A percentile compares a stretch with the other conserved stretches of the same genome.
phyloP scores from a whole-genome alignment of 345 rosid species.

The Hibiscus trionum region DNA sequence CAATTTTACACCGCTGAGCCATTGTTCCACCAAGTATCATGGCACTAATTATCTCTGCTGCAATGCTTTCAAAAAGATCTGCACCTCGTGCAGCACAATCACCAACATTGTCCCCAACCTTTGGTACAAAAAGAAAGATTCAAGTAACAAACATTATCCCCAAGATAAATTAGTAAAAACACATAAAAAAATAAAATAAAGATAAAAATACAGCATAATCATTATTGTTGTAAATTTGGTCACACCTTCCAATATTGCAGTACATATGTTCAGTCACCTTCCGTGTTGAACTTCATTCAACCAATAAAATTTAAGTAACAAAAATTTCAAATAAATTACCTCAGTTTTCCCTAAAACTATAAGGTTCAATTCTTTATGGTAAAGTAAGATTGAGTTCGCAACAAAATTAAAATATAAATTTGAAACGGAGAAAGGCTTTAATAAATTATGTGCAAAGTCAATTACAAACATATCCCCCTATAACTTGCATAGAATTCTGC shows the following conservation, averaged over 20 bases:
- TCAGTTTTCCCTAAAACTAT: not conserved
- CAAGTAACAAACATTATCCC: not conserved
- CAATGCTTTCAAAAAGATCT: conserved; percentile 98
- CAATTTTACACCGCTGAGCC: conserved; percentile 89
- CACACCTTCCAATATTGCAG: not conserved
- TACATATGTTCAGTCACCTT: not conserved
- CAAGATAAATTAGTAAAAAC: not conserved
- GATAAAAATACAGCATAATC: not conserved
- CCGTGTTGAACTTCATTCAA: not conserved
- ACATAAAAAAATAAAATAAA: not conserved
- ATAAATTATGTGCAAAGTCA: not conserved
- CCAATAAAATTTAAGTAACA: not conserved
- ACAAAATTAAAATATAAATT: not conserved
- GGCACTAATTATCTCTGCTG: conserved; percentile 98
- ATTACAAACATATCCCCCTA: not conserved
- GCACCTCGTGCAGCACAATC: conserved; percentile 99
- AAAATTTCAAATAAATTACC: not conserved
- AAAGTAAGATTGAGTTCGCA: not conserved
- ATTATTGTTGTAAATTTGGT: not conserved
- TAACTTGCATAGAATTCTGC: not conserved
- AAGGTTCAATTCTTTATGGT: not conserved
- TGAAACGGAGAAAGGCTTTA: not conserved
- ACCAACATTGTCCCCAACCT: conserved; percentile 99
- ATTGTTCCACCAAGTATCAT: conserved; percentile 99
- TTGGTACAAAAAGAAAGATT: not conserved